Base-by-base conservation (phyloP, 106 monocot species). In the Posidonia australis region DNA sequence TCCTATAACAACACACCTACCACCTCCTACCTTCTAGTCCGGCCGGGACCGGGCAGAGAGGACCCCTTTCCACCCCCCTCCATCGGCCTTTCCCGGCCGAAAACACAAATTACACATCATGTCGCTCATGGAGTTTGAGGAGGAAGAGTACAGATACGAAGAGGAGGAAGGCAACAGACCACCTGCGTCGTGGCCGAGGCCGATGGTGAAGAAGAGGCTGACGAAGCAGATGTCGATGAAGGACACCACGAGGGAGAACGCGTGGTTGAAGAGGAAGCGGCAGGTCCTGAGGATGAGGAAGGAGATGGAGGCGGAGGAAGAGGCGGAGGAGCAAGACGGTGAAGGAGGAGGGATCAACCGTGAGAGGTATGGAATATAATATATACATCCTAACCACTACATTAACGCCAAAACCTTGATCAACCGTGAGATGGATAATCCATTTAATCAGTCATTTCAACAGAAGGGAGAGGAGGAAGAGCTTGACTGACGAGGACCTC, bases 401-500 rank as follows among this genome's bases (percentile, higher is more conserved):
- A 17, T 19, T 5, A 49, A 49, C 13, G n/a, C 49, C 5, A 49
- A 49, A 49, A 14, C 19, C 49, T 18, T n/a, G n/a, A n/a, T n/a
- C n/a, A n/a, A n/a, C n/a, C n/a, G 49, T 49, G 49, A 18, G 49
- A 14, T 49, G 16, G 49, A 49, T 49, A 19, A 5, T 0, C 13
- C 13, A 17, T 18, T n/a, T 2, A 5, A 5, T 3, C 11, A 11
- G 54, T 53, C 30, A 7, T 62, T 20, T 18, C 55, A 57, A 36
- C 69, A 27, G 52, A 43, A 60, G 13, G 5, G 46, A 29, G 19
- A 59, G 64, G 72, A 52, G 42, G 54, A 66, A 77, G 57, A 82
- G 75, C 73, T 49, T 84, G 64, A 88, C 92, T 0, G 88, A 93
- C 55, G 92, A 85, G 56, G 92, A 93, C 62, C 70, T 88, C n/a